These are phyloP conservation scores for Trypethelium eluteriae DNA, from an alignment of 495 filamentous ascomycete species.

Conservation along the genomic window DNA sequence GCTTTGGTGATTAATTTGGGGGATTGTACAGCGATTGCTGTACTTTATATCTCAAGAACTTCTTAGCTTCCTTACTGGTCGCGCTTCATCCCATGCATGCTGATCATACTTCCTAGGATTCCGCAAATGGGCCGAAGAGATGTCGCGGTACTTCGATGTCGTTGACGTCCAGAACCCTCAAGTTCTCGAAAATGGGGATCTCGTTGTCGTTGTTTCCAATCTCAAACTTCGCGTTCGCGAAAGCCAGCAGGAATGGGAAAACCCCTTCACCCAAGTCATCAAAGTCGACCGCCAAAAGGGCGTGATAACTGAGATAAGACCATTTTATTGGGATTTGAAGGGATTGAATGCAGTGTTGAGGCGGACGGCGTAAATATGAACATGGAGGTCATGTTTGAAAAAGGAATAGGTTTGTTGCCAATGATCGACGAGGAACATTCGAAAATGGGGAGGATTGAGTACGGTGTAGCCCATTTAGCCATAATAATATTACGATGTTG, in stretches of 20 bases:
- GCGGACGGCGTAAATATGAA: background rate
- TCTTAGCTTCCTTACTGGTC: background rate
- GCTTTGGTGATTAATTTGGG: too few species aligned
- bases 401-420: background rate
- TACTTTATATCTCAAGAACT: background rate
- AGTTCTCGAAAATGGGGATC: constrained; percentile 8
- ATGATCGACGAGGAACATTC: too few species aligned
- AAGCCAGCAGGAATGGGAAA: background rate
- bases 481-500: too few species aligned
- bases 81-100: background rate
- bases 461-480: too few species aligned
- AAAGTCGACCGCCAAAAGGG: constrained; percentile 12
- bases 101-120: background rate
- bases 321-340: constrained; percentile 16
- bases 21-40: too few species aligned
- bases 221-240: constrained; percentile 13
- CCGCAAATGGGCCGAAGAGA: constrained; percentile 9
- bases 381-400: background rate
- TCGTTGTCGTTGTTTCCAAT: constrained; percentile 1
- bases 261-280: constrained; percentile 5
- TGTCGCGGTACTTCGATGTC: background rate
- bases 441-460: too few species aligned
- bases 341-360: constrained; percentile 10
- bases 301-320: background rate
- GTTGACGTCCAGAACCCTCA: constrained; percentile 10